Evolutionary conservation across 2,329 filamentous ascomycete genomes (phyloP), one percentile per base, ranked within the genome.

Genomic region (Aulographum hederae): DNA sequence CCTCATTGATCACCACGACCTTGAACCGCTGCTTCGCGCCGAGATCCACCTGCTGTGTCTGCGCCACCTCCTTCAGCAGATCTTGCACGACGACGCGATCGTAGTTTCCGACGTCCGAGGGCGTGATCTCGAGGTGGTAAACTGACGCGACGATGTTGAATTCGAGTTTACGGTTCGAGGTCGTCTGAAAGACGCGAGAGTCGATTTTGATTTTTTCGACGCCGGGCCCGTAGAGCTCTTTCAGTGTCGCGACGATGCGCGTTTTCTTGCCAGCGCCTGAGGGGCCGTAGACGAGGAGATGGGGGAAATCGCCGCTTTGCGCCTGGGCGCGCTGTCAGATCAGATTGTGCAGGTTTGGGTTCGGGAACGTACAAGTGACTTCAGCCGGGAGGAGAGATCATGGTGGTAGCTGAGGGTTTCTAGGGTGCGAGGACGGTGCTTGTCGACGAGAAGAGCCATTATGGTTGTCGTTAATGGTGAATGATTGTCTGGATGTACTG

Each of bases 131-230:
- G 44, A 98, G 75, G 54, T 98, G 89, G 58, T 98, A 98, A 40
- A 94, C 74, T 1, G 86, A 95, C 28, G 85, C 75, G 33, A 98
- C 89, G 40, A 98, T 92, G 60, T 94, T 98, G 69, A 98, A 98
- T 58, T 98, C 89, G 45, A 98, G 76, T 57, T 98, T 98, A 51
- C 89, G 82, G 55, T 93, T 95, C 48, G 77, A 78, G 15, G 73
- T 85, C 1, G 89, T 95, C 56, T 93, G 85, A 61, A 98, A 98
- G 36, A 94, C 78, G 40, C 89, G 79, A 10, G 84, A 81, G 51
- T 98, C 89, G 57, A 98, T 95, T 61, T 95, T 95, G 66, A 98
- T 98, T 66, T 94, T 95, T 50, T 98, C 91, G n/a, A 93, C 89
- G 27, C 89, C 86, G 0, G 86, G 76, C 0, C 89, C 89, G 54